phyloP scores from a whole-genome alignment of 371 early-diverging fungal genomes.

The Fennellomyces sp. region DNA sequence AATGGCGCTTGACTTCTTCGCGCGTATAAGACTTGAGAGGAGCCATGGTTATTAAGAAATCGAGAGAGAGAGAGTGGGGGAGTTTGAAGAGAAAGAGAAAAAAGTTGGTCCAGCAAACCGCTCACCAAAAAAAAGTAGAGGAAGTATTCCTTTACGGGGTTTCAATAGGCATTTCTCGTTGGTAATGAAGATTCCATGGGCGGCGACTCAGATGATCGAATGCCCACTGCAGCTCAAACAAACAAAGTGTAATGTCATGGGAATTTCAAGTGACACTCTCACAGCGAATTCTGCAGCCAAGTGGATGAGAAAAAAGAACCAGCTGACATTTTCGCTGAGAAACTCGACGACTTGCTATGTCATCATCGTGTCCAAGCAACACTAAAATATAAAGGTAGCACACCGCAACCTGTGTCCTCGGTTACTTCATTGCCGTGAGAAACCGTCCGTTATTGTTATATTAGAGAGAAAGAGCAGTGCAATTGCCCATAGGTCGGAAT shows the following conservation, averaged over 20 bases:
- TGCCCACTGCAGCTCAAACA: too few relatives aligned
- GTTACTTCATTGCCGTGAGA: background rate
- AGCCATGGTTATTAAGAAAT: conserved; percentile 4
- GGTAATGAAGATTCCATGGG: background rate
- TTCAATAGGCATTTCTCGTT: conserved; percentile 2
- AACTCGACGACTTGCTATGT: background rate
- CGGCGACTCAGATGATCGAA: too few relatives aligned
- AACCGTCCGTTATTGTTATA: background rate
- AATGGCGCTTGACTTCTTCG: conserved; percentile 78
- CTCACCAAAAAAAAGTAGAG: background rate
- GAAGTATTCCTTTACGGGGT: background rate
- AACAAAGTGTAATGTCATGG: background rate
- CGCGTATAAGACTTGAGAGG: conserved; percentile 47
- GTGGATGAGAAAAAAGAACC: background rate
- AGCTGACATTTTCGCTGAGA: background rate
- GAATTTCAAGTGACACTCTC: background rate
- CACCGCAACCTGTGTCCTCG: background rate
- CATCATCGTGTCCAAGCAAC: too few relatives aligned
- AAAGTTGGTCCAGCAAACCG: background rate
- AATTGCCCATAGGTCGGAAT: too few relatives aligned
- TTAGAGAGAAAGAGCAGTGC: background rate
- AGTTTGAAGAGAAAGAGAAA: background rate
- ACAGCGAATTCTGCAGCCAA: background rate
- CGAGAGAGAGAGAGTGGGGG: background rate
- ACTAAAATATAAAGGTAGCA: background rate